phyloP scores from a whole-genome alignment of 768 basidiomycete genomes.

The Daedaleopsis nitida region DNA sequence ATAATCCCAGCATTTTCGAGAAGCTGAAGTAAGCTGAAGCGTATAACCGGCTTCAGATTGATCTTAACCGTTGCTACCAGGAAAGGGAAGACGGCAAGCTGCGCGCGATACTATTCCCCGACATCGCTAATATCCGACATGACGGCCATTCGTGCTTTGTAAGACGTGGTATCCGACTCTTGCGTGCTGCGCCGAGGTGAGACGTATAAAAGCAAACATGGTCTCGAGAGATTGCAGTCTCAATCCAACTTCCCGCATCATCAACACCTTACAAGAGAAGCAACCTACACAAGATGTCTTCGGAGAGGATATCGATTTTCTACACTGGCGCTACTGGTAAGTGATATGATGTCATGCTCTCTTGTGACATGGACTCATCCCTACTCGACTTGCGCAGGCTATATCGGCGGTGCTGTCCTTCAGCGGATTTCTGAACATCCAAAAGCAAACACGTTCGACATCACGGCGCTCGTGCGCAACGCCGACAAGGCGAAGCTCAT shows the following conservation, averaged over 20 bases:
- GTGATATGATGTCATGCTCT: background rate
- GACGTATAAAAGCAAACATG: background rate
- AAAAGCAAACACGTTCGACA: constrained; percentile 40
- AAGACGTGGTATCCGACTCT: background rate
- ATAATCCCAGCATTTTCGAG: too few species aligned
- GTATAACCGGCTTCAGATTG: too few species aligned
- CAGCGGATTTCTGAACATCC: constrained; percentile 47
- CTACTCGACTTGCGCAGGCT: constrained; percentile 1
- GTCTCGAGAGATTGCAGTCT: background rate
- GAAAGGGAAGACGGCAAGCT: too few species aligned
- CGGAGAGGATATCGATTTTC: constrained; percentile 39
- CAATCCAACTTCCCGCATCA: background rate
- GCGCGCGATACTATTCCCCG: too few species aligned
- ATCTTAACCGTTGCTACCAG: too few species aligned
- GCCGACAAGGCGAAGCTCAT: constrained; percentile 33
- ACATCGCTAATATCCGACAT: background rate
- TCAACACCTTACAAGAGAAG: background rate
- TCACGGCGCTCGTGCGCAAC: constrained; percentile 48
- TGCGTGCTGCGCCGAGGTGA: background rate
- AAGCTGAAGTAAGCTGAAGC: too few species aligned
- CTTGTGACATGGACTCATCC: background rate
- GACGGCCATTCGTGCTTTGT: background rate
- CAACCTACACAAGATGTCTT: constrained; percentile 5
- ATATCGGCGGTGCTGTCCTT: constrained; percentile 50
- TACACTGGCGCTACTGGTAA: constrained; percentile 48